Conservation (phyloP, 345 rosid species). For the Anacardium occidentale region DNA sequence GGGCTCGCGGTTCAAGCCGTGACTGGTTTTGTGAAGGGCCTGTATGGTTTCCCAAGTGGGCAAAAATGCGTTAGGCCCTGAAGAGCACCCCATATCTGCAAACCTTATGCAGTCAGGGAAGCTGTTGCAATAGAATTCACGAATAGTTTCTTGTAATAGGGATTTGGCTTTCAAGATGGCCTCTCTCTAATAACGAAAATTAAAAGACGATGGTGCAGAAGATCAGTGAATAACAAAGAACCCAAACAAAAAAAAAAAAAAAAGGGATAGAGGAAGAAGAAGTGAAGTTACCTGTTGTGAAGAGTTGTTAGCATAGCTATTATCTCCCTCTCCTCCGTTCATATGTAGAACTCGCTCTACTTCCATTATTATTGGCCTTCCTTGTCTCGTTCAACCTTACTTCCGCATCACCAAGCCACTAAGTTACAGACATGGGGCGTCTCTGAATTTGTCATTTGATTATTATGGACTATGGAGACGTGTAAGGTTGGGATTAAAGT, state of each 20-base stretch:
- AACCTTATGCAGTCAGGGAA: conserved; percentile 12
- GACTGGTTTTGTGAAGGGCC: not conserved
- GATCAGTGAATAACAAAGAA: not conserved
- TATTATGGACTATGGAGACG: too few relatives aligned
- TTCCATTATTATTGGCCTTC: not conserved
- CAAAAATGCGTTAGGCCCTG: conserved; percentile 1
- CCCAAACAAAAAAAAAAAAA: too few relatives aligned
- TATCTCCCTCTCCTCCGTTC: conserved; percentile 23
- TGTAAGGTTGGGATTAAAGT: too few relatives aligned
- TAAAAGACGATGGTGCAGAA: not conserved
- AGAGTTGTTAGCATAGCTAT: conserved; percentile 23
- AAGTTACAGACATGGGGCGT: too few relatives aligned
- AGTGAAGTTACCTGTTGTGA: conserved; percentile 4
- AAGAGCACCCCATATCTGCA: conserved; percentile 18
- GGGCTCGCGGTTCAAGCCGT: not conserved
- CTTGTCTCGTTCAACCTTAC: too few relatives aligned
- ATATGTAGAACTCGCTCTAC: not conserved
- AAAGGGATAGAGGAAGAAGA: too few relatives aligned
- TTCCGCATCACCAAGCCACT: too few relatives aligned
- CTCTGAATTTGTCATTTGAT: too few relatives aligned
- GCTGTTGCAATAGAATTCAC: not conserved
- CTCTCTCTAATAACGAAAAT: not conserved
- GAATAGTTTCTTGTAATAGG: not conserved
- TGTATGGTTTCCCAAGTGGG: conserved; percentile 2
- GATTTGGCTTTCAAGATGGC: conserved; percentile 6